phyloP scores from a whole-genome alignment of 768 basidiomycete genomes.

The Mycena metata region DNA sequence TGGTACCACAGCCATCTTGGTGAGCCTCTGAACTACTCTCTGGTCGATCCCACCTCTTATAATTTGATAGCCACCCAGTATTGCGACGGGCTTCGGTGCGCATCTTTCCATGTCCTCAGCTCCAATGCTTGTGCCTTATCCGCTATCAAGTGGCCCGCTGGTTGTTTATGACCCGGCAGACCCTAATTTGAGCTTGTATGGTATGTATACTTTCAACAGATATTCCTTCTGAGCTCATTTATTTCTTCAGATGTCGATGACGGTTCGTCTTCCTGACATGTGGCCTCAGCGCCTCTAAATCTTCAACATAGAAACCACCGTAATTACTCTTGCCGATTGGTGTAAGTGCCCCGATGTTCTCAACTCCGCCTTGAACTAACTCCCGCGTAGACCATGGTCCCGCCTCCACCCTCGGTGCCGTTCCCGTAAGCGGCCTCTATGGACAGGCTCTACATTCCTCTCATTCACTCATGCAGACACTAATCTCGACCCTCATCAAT shows the following conservation, averaged over 20 bases:
- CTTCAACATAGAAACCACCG: no score
- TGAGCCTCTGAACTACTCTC: background rate
- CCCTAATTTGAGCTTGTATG: background rate
- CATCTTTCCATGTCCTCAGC: background rate
- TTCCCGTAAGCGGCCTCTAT: no score
- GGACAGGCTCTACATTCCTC: no score
- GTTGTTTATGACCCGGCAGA: background rate
- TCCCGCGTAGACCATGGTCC: no score
- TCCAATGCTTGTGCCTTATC: background rate
- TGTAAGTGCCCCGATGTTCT: no score
- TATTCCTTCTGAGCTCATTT: no score
- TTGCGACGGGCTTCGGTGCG: background rate
- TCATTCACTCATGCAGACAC: no score
- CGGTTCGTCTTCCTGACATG: background rate
- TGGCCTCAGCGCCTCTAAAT: no score
- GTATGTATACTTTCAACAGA: background rate
- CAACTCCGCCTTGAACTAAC: no score
- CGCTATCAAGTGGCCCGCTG: background rate
- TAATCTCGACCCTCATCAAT: no score
- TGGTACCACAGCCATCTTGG: constrained; percentile 8
- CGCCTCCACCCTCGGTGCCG: no score
- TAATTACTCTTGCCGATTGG: no score
- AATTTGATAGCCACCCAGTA: background rate
- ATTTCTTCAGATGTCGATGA: constrained; percentile 12
- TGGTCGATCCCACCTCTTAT: background rate